Evolutionary conservation across 2,329 filamentous ascomycete genomes (phyloP), one percentile per base, ranked within the genome.

Genomic region (Exophiala dermatitidis): DNA sequence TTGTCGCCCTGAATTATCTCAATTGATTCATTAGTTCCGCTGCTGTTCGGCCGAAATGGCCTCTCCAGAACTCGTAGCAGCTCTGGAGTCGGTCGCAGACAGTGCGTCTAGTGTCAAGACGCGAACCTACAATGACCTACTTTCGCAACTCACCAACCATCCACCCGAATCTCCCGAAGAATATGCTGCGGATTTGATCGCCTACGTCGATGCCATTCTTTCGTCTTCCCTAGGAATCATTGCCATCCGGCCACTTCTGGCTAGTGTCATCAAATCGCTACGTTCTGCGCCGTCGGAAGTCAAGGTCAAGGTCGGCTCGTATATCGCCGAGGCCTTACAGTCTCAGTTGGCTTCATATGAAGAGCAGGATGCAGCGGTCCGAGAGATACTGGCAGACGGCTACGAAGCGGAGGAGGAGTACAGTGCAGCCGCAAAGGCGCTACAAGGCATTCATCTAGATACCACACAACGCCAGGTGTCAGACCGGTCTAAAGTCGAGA

Each of bases 371-470:
- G 87, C 86, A 4, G 76, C 81, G 42, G 77, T 96, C 50, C 86
- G 90, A 60, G 83, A 91, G 65, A 80, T 90, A 50, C 77, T 95
- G 12, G 90, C 91, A 19, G 82, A 86, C 54, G 88, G 89, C 8
- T 85, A 93, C 72, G 90, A 97, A 71, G 73, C 74, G 52, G 82
- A 87, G 60, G 88, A 95, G 46, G 88, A 95, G 68, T 95, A 86
- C 69, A 73, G 79, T 26, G 80, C 80, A 31, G 90, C 91, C 0
- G 93, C 93, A 30, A 83, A 84, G 66, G 77, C 81, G 6, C 79
- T 98, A 4, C 82, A 88, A 64, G 85, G 84, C 36, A 95, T 97
- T 63, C 86, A 90, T 33, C 83, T 97, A 44, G 91, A 98, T 67
- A 86, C 82, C 53, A 90, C 90, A 1, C 90, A 95, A 73, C 85